Conservation (phyloP, 192 early-diverging fungal species). For the Chytriomyces hyalinus region DNA sequence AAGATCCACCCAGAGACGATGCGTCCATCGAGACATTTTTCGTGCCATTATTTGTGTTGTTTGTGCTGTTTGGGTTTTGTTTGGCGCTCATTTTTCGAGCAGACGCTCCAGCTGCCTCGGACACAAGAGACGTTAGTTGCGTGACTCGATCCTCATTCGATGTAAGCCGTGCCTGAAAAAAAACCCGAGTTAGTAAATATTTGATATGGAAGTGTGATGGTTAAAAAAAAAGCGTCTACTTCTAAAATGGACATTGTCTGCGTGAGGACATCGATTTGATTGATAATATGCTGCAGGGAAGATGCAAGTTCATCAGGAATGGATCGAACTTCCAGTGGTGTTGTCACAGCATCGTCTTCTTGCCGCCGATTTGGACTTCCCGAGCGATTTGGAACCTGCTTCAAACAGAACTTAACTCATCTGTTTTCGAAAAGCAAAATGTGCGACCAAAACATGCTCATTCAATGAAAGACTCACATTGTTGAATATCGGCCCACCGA, state of each 20-base stretch:
- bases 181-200: not conserved
- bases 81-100: not conserved
- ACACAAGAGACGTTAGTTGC: conserved; percentile 38
- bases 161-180: conserved; percentile 53
- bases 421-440: not conserved
- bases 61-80: not conserved
- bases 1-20: not conserved
- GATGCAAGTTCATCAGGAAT: conserved; percentile 51
- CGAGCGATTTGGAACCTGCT: not conserved
- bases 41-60: not conserved
- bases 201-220: not conserved
- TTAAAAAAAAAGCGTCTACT: conserved; percentile 37
- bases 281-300: conserved; percentile 54
- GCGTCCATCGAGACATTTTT: not conserved
- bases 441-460: not conserved
- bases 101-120: conserved; percentile 9
- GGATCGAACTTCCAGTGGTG: conserved; percentile 40
- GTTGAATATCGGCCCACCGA: conserved; percentile 14
- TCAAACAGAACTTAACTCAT: not conserved
- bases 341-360: conserved; percentile 12
- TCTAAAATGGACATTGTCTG: conserved; percentile 66
- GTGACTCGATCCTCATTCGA: conserved; percentile 57
- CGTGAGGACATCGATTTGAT: conserved; percentile 63
- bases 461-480: not conserved
- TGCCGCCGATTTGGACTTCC: conserved; percentile 3